A percentile compares a stretch with the other conserved stretches of the same genome.
phyloP scores from a whole-genome alignment of 73 alveolate species.

The Paraurostyla sp. region DNA sequence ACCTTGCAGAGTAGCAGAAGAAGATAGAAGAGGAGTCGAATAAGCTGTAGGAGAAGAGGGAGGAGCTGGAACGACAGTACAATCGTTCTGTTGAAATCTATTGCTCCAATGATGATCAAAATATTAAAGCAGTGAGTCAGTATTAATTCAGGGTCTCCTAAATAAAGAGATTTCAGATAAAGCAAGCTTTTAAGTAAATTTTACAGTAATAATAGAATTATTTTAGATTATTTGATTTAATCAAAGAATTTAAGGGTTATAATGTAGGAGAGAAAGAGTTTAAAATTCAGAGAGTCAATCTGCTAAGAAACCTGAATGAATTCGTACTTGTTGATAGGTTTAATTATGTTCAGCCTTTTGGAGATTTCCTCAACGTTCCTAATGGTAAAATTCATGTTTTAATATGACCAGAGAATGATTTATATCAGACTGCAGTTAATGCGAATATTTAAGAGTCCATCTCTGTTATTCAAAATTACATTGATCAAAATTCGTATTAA shows the following conservation, averaged over 20 bases:
- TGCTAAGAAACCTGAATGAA: slow-evolving; percentile 14
- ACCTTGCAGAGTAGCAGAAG: background rate
- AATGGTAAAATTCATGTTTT: background rate
- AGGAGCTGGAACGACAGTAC: background rate
- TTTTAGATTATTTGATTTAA: background rate
- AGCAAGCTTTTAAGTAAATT: background rate
- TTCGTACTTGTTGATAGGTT: background rate
- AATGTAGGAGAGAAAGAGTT: background rate
- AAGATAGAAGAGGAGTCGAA: background rate
- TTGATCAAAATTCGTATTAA: slow-evolving; percentile 2
- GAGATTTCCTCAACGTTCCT: background rate
- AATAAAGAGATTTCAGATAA: background rate
- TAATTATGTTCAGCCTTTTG: background rate
- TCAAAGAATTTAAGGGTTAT: background rate
- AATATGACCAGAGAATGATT: slow-evolving; percentile 8
- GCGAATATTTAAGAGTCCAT: background rate
- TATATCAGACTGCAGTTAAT: background rate
- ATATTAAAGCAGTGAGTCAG: background rate
- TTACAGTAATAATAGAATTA: background rate
- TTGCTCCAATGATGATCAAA: background rate
- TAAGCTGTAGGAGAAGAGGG: background rate
- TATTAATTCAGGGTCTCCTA: background rate
- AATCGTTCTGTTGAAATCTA: slow-evolving; percentile 5
- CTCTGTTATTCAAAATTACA: background rate
- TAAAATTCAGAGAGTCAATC: background rate